Percentiles rank a stretch among this genome's conserved stretches.
These are phyloP conservation scores for Lachancea fermentati DNA, from an alignment of 805 yeast species.

Conservation along the genomic window DNA sequence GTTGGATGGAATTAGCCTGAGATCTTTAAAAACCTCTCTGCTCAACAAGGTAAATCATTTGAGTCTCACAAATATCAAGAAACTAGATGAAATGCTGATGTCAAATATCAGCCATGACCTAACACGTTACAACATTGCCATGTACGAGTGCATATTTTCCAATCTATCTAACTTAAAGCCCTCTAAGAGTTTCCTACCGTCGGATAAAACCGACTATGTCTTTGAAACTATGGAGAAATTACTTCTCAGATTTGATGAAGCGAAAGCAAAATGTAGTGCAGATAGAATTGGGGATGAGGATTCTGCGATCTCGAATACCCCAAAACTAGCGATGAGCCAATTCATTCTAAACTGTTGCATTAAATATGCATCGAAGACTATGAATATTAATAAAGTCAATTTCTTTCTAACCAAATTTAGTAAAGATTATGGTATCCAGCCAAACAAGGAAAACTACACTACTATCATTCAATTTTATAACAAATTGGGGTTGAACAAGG, in stretches of 20 bases:
- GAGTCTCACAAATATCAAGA: slow-evolving; percentile 22
- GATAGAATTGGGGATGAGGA: background rate
- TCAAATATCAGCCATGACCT: slow-evolving; percentile 13
- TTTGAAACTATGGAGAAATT: slow-evolving; percentile 19
- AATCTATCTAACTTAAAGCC: slow-evolving; percentile 17
- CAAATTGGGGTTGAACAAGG: slow-evolving; percentile 20
- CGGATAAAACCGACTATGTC: slow-evolving; percentile 8
- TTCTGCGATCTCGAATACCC: background rate
- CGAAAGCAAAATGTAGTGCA: background rate
- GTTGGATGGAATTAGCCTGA: slow-evolving; percentile 13
- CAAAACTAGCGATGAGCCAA: slow-evolving; percentile 13
- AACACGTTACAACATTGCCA: slow-evolving; percentile 10
- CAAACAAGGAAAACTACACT: slow-evolving; percentile 27
- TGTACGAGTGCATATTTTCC: slow-evolving; percentile 25
- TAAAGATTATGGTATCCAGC: slow-evolving; percentile 20
- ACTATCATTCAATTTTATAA: slow-evolving; percentile 26
- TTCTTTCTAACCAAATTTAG: slow-evolving; percentile 23
- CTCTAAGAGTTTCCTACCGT: background rate
- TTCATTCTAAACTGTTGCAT: slow-evolving; percentile 24
- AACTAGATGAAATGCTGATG: slow-evolving; percentile 25
- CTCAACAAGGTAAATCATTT: slow-evolving; percentile 11
- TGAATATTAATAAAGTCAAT: slow-evolving; percentile 20
- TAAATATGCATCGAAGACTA: slow-evolving; percentile 19
- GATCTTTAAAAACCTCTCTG: slow-evolving; percentile 10
- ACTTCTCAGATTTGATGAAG: slow-evolving; percentile 17